These are phyloP conservation scores for Tardiomyces digboiensis DNA, from an alignment of 1,139 yeast genomes.

Conservation along the genomic window DNA sequence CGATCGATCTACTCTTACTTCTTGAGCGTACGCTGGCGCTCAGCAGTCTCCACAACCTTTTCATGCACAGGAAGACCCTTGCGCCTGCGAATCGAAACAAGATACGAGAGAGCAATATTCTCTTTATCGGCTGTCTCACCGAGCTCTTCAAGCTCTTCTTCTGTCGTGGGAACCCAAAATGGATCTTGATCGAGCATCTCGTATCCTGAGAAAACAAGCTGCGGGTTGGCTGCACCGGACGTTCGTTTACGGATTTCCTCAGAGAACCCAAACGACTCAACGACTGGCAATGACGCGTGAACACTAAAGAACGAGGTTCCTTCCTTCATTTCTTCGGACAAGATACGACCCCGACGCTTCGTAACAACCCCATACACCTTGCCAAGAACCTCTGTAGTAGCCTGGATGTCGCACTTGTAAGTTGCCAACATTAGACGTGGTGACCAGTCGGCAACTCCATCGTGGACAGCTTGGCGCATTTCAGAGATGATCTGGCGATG, in stretches of 20 bases:
- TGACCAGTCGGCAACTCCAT: constrained; percentile 65
- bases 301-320: constrained; percentile 95
- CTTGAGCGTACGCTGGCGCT: constrained; percentile 62
- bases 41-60: constrained; percentile 84
- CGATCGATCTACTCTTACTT: too few relatives aligned
- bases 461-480: constrained; percentile 65
- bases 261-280: constrained; percentile 94
- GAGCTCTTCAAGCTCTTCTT: constrained; percentile 86
- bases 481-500: constrained; percentile 68
- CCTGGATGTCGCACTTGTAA: constrained; percentile 93
- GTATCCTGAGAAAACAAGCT: constrained; percentile 82
- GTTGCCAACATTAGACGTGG: constrained; percentile 88
- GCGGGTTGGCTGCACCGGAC: constrained; percentile 97
- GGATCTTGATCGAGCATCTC: constrained; percentile 88
- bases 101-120: constrained; percentile 78
- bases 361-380: constrained; percentile 94
- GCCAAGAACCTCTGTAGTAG: constrained; percentile 89
- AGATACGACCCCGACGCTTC: constrained; percentile 72
- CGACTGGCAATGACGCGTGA: constrained; percentile 80
- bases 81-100: constrained; percentile 71
- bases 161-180: constrained; percentile 99
- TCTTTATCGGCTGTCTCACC: constrained; percentile 94
- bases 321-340: constrained; percentile 93
- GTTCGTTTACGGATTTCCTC: constrained; percentile 92
- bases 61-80: constrained; percentile 90